Percentiles rank a stretch among this genome's conserved stretches.
These are phyloP conservation scores for Endoconidiophora polonica DNA, from an alignment of 2,329 filamentous ascomycete species.

Conservation along the genomic window DNA sequence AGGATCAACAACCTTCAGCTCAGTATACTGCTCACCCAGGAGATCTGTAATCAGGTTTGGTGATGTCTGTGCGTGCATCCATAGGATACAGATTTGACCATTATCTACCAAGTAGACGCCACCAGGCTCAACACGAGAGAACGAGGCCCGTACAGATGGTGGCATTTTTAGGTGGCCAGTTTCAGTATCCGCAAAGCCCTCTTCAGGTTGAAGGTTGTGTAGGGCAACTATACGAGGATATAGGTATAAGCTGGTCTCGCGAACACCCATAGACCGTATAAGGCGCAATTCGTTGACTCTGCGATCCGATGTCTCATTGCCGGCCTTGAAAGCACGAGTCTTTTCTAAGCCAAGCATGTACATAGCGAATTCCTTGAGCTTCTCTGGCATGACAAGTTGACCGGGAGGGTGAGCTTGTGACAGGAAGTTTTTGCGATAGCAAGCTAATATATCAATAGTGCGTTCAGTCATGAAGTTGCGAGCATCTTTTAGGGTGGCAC, in stretches of 20 bases:
- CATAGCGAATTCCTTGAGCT: conserved; percentile 93
- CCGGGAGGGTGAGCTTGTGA: conserved; percentile 68
- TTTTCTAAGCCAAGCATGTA: conserved; percentile 85
- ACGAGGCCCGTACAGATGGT: conserved; percentile 62
- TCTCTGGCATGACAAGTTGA: conserved; percentile 87
- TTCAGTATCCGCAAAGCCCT: conserved; percentile 78
- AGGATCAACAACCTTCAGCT: conserved; percentile 60
- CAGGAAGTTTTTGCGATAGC: conserved; percentile 84
- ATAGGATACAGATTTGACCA: conserved; percentile 77
- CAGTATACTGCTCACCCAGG: conserved; percentile 56
- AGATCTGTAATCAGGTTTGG: conserved; percentile 82
- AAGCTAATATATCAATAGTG: conserved; percentile 79
- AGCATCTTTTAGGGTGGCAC: conserved; percentile 65
- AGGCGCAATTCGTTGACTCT: conserved; percentile 82
- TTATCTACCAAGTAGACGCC: conserved; percentile 93
- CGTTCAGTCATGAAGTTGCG: conserved; percentile 72
- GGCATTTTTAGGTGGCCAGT: conserved; percentile 80
- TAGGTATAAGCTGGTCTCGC: conserved; percentile 78
- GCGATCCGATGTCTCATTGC: conserved; percentile 77
- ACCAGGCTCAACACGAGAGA: conserved; percentile 75
- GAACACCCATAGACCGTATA: conserved; percentile 71
- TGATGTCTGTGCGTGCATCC: conserved; percentile 84
- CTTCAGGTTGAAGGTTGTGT: conserved; percentile 72
- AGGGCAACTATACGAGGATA: conserved; percentile 88
- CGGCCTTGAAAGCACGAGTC: conserved; percentile 82